A percentile compares a stretch with the other conserved stretches of the same genome.
phyloP scores from a whole-genome alignment of 2,329 filamentous ascomycete species.

The Endoconidiophora polonica region DNA sequence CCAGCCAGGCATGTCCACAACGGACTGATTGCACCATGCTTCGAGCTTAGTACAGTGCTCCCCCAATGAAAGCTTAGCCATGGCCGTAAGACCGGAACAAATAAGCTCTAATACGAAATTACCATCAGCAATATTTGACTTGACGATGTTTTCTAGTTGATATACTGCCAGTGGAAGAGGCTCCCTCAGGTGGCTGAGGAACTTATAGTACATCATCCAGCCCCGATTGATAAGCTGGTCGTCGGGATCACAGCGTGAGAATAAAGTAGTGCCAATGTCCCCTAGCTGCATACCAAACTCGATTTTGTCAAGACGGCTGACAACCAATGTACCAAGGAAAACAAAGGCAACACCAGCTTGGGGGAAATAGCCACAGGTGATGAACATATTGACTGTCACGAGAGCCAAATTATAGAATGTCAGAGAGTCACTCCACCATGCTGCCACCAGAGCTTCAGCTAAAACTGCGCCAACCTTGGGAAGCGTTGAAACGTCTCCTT shows the following conservation, averaged over 20 bases:
- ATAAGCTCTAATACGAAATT: constrained; percentile 58
- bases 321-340: constrained; percentile 48
- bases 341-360: constrained; percentile 55
- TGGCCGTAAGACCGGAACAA: constrained; percentile 50
- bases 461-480: constrained; percentile 52
- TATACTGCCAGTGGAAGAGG: constrained; percentile 41
- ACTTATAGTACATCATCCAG: constrained; percentile 51
- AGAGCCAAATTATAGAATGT: constrained; percentile 58
- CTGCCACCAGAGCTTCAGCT: constrained; percentile 50
- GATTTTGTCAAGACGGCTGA: constrained; percentile 55
- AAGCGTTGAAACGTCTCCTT: constrained; percentile 33
- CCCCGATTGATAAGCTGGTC: constrained; percentile 42
- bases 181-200: constrained; percentile 52
- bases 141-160: constrained; percentile 48
- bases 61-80: constrained; percentile 51
- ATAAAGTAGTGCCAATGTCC: constrained; percentile 42
- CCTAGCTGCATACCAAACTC: constrained; percentile 51
- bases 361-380: constrained; percentile 47
- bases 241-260: constrained; percentile 48
- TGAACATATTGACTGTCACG: constrained; percentile 48
- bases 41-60: constrained; percentile 55
- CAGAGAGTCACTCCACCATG: constrained; percentile 56
- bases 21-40: constrained; percentile 52
- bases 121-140: constrained; percentile 48
- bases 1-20: constrained; percentile 60